Percentiles rank a stretch among this genome's conserved stretches.
Evolutionary conservation across 2,329 filamentous ascomycete species (phyloP).

Genomic region (Myrmaecium sp.): DNA sequence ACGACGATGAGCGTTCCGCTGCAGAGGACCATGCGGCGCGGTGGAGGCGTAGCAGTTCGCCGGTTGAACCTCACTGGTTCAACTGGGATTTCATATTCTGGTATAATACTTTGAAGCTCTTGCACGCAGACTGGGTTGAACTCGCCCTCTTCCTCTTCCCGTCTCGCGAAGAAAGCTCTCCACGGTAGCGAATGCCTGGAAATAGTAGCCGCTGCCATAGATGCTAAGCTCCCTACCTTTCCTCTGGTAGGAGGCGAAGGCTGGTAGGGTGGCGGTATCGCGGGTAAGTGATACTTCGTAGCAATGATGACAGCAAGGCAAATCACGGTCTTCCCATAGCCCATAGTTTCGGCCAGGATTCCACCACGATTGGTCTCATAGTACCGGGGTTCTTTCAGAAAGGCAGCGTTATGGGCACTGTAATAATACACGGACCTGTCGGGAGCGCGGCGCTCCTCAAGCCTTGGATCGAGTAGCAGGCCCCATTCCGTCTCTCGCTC

Average conservation of each 20-base stretch:
- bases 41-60: conserved; percentile 19
- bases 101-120: conserved; percentile 16
- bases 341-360: conserved; percentile 66
- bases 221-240: conserved; percentile 44
- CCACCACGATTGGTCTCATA: conserved; percentile 66
- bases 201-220: conserved; percentile 59
- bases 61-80: conserved; percentile 25
- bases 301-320: conserved; percentile 56
- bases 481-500: conserved; percentile 56
- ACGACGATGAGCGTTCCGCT: conserved; percentile 61
- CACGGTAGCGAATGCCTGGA: conserved; percentile 55
- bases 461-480: conserved; percentile 54
- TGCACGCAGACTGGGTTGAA: conserved; percentile 16
- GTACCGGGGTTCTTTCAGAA: conserved; percentile 47
- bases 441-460: conserved; percentile 44
- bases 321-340: conserved; percentile 71
- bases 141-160: conserved; percentile 30
- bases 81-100: conserved; percentile 24
- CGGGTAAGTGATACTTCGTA: conserved; percentile 51
- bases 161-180: conserved; percentile 43
- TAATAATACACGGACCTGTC: conserved; percentile 50
- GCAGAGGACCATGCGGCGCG: conserved; percentile 44
- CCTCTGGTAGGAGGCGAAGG: conserved; percentile 24
- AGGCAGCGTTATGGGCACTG: conserved; percentile 44
- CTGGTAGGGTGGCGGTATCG: conserved; percentile 45